A percentile compares a stretch with the other conserved stretches of the same genome.
phyloP scores from a whole-genome alignment of 768 basidiomycete genomes.

The Amanita rubescens region DNA sequence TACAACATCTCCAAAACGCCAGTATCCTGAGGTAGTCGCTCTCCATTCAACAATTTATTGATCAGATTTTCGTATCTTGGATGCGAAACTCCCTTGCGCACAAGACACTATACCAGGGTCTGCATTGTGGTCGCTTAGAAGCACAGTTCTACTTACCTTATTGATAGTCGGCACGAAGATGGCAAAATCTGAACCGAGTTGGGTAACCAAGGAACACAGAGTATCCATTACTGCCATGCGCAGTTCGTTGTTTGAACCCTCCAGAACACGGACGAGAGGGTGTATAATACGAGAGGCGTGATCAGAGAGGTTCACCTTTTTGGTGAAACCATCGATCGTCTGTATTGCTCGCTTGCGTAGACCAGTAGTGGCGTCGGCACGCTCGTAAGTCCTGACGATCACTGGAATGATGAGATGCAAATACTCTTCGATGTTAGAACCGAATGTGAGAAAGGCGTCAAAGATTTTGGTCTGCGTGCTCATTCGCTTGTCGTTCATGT shows the following conservation, averaged over 20 bases:
- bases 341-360: constrained; percentile 86
- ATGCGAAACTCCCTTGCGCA: constrained; percentile 72
- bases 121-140: neutral
- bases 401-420: constrained; percentile 94
- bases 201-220: constrained; percentile 83
- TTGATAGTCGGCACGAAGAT: constrained; percentile 97
- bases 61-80: constrained; percentile 84
- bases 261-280: constrained; percentile 84
- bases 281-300: constrained; percentile 97
- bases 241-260: constrained; percentile 67
- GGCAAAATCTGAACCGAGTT: constrained; percentile 94
- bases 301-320: constrained; percentile 94
- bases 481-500: constrained; percentile 70
- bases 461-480: constrained; percentile 85
- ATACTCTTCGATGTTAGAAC: constrained; percentile 95
- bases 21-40: constrained; percentile 82
- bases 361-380: constrained; percentile 60
- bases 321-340: constrained; percentile 84
- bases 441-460: constrained; percentile 92
- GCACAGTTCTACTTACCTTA: constrained; percentile 46
- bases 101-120: constrained; percentile 46
- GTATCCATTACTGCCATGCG: constrained; percentile 87
- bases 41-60: constrained; percentile 83
- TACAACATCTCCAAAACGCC: constrained; percentile 63
- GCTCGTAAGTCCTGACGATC: constrained; percentile 87